Conservation (phyloP, 495 filamentous ascomycete species). For the Pseudomonodictys pantanalensis region DNA sequence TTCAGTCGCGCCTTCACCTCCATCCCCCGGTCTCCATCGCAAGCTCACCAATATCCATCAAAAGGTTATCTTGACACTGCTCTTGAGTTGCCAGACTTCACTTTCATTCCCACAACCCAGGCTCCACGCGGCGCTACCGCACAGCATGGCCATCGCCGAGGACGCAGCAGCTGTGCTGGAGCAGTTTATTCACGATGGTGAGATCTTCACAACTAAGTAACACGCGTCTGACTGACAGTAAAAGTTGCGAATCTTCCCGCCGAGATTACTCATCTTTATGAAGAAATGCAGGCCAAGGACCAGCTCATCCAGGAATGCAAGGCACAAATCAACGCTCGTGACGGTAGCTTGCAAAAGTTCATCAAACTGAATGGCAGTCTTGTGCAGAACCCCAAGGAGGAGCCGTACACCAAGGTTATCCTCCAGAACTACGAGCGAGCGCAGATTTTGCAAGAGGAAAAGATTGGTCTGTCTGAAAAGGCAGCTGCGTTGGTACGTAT, state of each 20-base stretch:
- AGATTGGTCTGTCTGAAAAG: slow-evolving; percentile 75
- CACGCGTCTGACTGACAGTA: not conserved
- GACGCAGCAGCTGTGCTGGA: slow-evolving; percentile 90
- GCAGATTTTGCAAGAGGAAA: slow-evolving; percentile 78
- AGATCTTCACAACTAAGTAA: slow-evolving; percentile 21
- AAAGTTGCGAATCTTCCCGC: slow-evolving; percentile 81
- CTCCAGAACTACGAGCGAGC: slow-evolving; percentile 67
- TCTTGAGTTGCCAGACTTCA: not conserved
- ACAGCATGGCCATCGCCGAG: slow-evolving; percentile 44
- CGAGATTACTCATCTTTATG: slow-evolving; percentile 88
- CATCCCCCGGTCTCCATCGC: not conserved
- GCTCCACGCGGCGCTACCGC: not conserved
- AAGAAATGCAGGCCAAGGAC: slow-evolving; percentile 92
- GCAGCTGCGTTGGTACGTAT: slow-evolving; percentile 58
- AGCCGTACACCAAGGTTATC: slow-evolving; percentile 66
- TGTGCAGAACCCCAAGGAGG: slow-evolving; percentile 81
- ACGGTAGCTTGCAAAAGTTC: slow-evolving; percentile 83
- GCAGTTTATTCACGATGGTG: slow-evolving; percentile 82
- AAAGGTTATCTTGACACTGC: not conserved
- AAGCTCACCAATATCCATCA: slow-evolving; percentile 4
- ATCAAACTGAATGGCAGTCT: slow-evolving; percentile 82
- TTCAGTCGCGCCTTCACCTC: not conserved
- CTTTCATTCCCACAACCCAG: not conserved
- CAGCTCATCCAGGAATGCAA: slow-evolving; percentile 70
- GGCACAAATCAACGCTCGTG: slow-evolving; percentile 68